Base-by-base conservation (phyloP, 2,329 filamentous ascomycete genomes). In the Kalaharituber pfeilii region DNA sequence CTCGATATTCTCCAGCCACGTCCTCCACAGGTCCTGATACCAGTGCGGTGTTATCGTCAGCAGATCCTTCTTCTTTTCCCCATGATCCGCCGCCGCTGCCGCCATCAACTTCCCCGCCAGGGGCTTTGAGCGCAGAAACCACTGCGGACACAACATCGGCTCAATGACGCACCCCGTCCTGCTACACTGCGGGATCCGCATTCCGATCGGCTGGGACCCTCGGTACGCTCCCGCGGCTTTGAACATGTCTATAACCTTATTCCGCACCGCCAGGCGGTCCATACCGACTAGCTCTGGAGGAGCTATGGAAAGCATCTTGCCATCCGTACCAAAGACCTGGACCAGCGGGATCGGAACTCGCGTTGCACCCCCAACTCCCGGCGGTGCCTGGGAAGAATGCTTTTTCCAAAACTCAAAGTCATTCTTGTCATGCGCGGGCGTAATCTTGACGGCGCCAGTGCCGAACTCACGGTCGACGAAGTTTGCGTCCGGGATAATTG, bases 111-210 rank as follows among this genome's bases (percentile, higher is more conserved):
- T 57, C 50, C 55, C 53, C 33, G 62, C 59, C 3, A 64, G 47
- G n/a, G 58, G 56, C 24, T 56, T 59, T 54, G 57, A 61, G n/a
- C 53, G 53, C 29, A 64, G 49, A 55, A 60, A 64, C 62, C 62
- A 64, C 52, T 63, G 59, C 7, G 60, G 58, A 45, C 52, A 57
- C 24, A 59, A 55, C 49, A 63, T 55, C 7, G 60, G 60, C 42
- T 63, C 62, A 7, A 64, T 57, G 28, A 64, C 47, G 27, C 52
- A 56, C 11, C 62, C 62, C 33, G 62, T 59, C 22, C 59, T 54
- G 33, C 55, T 54, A 26, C 62, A 64, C 27, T 57, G 60, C 11
- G 45, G 53, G 5, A 64, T 20, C n/a, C 53, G 56, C 53, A 59
- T 59, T 15, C 52, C 51, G 26, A 61, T 60, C 18, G 50, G 44